Conservation (phyloP, 1,284 basidiomycete genomes). For the Lignosus rhinocerotis region DNA sequence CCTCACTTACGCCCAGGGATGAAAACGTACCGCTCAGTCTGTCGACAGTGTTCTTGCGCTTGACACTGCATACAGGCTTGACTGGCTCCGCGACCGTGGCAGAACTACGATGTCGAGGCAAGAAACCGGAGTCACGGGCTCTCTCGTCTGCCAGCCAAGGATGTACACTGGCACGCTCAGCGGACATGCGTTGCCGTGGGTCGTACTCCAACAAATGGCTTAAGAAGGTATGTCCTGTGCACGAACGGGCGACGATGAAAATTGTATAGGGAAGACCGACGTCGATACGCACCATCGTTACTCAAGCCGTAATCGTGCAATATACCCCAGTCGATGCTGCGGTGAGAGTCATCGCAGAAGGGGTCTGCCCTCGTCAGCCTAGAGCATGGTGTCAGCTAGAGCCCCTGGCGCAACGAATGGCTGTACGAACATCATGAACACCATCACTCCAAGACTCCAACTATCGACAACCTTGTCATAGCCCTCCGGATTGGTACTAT, state of each 20-base stretch:
- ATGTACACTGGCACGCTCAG: background rate
- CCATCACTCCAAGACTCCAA: slow-evolving; percentile 91
- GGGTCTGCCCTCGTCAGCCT: slow-evolving; percentile 2
- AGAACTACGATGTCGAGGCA: background rate
- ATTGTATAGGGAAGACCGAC: background rate
- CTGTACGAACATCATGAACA: slow-evolving; percentile 73
- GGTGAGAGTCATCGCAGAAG: background rate
- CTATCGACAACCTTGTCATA: slow-evolving; percentile 87
- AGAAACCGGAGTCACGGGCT: background rate
- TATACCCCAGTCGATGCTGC: background rate
- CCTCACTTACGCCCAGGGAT: background rate
- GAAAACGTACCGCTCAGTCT: background rate
- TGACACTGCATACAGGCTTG: background rate
- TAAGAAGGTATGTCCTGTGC: background rate
- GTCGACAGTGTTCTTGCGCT: background rate
- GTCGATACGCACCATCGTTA: background rate
- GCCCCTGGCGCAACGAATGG: no score
- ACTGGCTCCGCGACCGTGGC: background rate
- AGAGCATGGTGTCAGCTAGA: background rate
- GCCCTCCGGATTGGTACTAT: slow-evolving; percentile 54
- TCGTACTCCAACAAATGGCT: background rate
- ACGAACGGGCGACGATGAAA: no score
- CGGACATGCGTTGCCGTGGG: background rate
- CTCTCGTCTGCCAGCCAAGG: background rate
- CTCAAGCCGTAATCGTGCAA: background rate